phyloP scores from a whole-genome alignment of 192 early-diverging fungal genomes.

The Coemansia asiatica region DNA sequence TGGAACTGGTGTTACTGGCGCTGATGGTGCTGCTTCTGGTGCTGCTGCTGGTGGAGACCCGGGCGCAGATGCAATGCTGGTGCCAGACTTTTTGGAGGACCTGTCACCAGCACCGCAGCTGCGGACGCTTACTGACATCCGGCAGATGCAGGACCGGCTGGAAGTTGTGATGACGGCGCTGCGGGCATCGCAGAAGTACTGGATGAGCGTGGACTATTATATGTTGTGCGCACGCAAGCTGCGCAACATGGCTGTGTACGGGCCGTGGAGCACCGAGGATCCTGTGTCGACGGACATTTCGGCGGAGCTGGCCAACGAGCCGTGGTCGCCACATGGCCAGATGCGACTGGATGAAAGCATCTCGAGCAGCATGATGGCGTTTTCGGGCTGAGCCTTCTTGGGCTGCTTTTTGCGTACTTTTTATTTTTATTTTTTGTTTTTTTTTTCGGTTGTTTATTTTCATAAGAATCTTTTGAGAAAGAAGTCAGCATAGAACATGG shows the following conservation, averaged over 20 bases:
- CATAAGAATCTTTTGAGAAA: too few species aligned
- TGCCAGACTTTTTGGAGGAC: slow-evolving; percentile 40
- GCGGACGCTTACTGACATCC: slow-evolving; percentile 45
- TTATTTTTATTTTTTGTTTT: not conserved
- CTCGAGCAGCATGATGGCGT: slow-evolving; percentile 15
- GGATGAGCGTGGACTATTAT: slow-evolving; percentile 54
- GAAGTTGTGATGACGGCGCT: slow-evolving; percentile 52
- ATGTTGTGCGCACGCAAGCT: slow-evolving; percentile 55
- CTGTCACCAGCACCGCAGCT: slow-evolving; percentile 49
- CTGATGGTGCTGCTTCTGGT: not conserved
- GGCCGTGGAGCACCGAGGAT: slow-evolving; percentile 45
- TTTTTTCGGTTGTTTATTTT: too few species aligned
- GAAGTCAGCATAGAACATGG: too few species aligned
- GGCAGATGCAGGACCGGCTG: slow-evolving; percentile 54
- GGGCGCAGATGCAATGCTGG: slow-evolving; percentile 33
- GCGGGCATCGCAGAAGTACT: slow-evolving; percentile 46
- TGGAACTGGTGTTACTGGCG: not conserved
- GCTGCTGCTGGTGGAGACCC: slow-evolving; percentile 15
- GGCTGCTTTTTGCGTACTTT: not conserved
- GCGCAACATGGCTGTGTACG: slow-evolving; percentile 43
- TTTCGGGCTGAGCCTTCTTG: slow-evolving; percentile 11
- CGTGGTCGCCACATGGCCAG: slow-evolving; percentile 18
- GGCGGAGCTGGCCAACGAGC: slow-evolving; percentile 37
- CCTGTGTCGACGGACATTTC: slow-evolving; percentile 41
- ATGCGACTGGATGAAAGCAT: slow-evolving; percentile 12